Conservation (phyloP, 208 protist species). For the Leishmania mexicana region DNA sequence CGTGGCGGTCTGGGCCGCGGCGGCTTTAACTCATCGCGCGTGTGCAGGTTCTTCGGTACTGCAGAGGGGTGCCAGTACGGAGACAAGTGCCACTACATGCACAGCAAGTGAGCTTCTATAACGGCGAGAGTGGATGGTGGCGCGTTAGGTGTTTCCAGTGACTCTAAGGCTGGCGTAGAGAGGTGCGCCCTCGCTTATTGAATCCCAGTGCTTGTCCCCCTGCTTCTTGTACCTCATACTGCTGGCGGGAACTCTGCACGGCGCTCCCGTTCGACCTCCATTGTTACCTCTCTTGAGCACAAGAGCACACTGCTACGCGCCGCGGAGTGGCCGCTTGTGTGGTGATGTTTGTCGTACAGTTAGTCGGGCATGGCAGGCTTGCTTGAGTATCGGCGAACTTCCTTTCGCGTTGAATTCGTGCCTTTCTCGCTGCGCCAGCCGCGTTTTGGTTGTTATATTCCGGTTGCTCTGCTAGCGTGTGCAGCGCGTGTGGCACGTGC, state of each 20-base stretch:
- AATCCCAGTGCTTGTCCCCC: not conserved
- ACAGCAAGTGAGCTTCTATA: slow-evolving; percentile 25
- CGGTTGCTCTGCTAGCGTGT: not conserved
- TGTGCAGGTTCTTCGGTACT: slow-evolving; percentile 41
- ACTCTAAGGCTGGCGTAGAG: not conserved
- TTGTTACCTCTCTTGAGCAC: not conserved
- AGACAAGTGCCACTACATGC: slow-evolving; percentile 42
- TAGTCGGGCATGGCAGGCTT: not conserved
- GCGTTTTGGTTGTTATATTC: not conserved
- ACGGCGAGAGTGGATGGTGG: not conserved
- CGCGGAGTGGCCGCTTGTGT: not conserved
- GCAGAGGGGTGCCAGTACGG: slow-evolving; percentile 50
- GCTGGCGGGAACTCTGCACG: not conserved
- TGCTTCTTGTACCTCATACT: not conserved
- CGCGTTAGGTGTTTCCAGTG: not conserved
- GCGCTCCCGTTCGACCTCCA: not conserved
- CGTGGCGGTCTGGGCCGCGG: slow-evolving; percentile 28
- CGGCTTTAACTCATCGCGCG: slow-evolving; percentile 11
- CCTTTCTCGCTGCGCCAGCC: not conserved
- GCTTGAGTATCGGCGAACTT: not conserved
- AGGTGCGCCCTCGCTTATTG: not conserved
- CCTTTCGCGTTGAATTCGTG: not conserved
- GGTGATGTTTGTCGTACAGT: not conserved
- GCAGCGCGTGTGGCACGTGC: not conserved
- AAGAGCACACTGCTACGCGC: not conserved